Base-by-base conservation (phyloP, 495 filamentous ascomycete genomes). In the Penicillium salamii region DNA sequence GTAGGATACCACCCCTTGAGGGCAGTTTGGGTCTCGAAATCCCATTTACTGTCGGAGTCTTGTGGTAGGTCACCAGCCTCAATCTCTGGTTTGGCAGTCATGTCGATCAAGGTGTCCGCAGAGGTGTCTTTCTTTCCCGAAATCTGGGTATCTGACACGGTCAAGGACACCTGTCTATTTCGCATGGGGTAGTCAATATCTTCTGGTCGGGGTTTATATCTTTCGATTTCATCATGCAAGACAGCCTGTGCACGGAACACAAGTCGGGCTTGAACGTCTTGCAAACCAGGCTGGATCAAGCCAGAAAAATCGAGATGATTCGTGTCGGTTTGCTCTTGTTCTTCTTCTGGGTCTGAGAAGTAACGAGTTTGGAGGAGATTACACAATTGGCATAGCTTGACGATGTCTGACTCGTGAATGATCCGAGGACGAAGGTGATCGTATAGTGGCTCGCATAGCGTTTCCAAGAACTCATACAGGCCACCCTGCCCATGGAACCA, bases 311-410 rank as follows among this genome's bases (percentile, higher is more conserved):
- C 85, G 14, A 89, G 72, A 43, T 81, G 78, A 39, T 74, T 74
- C 13, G 66, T 59, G 36, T 82, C 79, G 0, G 68, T 47, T 14
- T 65, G 69, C 55, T 85, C 79, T 12, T 81, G 74, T 37, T 87
- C 79, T 38, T 95, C 90, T 35, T 87, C 86, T 31, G 79, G 77
- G 36, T 87, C 83, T 18, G 85, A 72, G 57, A 91, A 77, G 53
- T 95, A 95, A 34, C 86, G 83, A n/a, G 88, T 88, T 54, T 91
- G 89, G 9, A 96, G 71, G 63, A 91, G 77, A 7, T 84, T 85
- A 46, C 90, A 85, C 1, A 96, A 70, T 56, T 89, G 87, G 67
- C 90, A 95, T 3, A 92, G 78, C 70, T 87, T 81, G 71, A 90
- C 57, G 54, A 87, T 72, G 70, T 80, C 80, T 15, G 76, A 84